Base-by-base conservation (phyloP, 768 basidiomycete species). In the Floccularia luteovirens region DNA sequence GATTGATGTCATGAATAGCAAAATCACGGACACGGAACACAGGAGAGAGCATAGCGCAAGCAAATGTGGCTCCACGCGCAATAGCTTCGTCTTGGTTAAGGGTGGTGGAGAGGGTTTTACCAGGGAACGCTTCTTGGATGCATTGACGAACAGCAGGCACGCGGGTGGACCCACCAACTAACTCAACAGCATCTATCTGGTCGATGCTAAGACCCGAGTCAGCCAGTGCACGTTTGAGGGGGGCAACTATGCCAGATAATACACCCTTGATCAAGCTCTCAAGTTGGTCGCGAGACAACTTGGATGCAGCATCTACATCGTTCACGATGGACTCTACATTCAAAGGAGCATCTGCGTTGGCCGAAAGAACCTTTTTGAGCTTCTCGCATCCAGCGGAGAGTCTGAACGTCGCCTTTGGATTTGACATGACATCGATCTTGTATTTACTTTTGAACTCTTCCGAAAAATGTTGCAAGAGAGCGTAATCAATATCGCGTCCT, bases 21-120 rank as follows among this genome's bases (percentile, higher is more conserved):
- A 99, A 99, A 46, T 98, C 93, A 48, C 92, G 86, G 24, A 98
- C 94, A 48, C 90, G 87, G 87, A 98, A 99, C 38, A 92, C 82
- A 51, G 96, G 96, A 23, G 92, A 96, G 48, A 96, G 83, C 72
- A 90, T 90, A 21, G 96, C 94, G 57, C 94, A 97, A 25, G 91
- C 81, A 60, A 99, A 96, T 41, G 96, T 97, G 37, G 92, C 88
- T 30, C 94, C 96, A 32, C 94, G 89, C 6, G 90, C 91, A 51
- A 92, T 74, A 44, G 96, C 93, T 68, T 98, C 96, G 50, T 98
- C 96, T 67, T 93, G 90, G 73, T 98, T 99, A 57, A 94, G 81
- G 23, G 96, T 98, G 50, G 83, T 84, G 13, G 77, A 86, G 48
- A 98, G 82, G n/a, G 64, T 42, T 64, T 91, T 91, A 39, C 85